Evolutionary conservation across 2,329 filamentous ascomycete species (phyloP), one percentile per base, ranked within the genome.

Genomic region (Basipetospora sp.): DNA sequence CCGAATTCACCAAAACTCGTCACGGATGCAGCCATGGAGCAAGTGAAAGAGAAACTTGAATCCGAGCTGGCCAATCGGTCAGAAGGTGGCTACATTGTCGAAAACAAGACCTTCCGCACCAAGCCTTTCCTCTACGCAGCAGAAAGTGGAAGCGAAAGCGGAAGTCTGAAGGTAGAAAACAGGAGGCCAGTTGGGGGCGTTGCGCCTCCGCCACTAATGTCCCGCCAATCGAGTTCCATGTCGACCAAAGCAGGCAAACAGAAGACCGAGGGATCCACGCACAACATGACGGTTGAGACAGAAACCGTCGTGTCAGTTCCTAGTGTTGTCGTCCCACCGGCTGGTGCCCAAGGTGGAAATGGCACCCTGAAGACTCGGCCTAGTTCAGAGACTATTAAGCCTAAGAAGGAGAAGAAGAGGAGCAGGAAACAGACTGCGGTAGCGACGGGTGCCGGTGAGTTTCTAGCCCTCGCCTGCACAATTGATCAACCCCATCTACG

Each of bases 281-380:
- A 80, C 52, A 90, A 84, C 49, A 94, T 98, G 86, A 96, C 85
- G 8, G 88, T 96, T 11, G 90, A 98, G 62, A 94, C 90, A 0
- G 90, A 98, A 58, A 93, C 87, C 1, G 90, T 98, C 27, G 80
- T 76, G 31, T 93, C 87, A 3, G 81, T 94, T 39, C 85, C 87
- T 9, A 87, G 93, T 51, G 72, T 87, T 19, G 75, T 80, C 8
- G 65, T 94, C 19, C 77, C 79, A 5, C 61, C 67, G 25, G 27
- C 67, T 69, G n/a, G 75, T 76, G 15, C 67, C 71, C 14, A 73
- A 74, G 77, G 80, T 31, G 58, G 63, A 19, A 75, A 67, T 48
- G 77, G 81, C 31, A 92, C 81, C 45, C 63, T 98, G 31, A 79
- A 85, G 48, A 71, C 84, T 41, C 93, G 93, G 55, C 77, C 80